phyloP scores from a whole-genome alignment of 495 filamentous ascomycete genomes.

The Aspergillus biplanus region DNA sequence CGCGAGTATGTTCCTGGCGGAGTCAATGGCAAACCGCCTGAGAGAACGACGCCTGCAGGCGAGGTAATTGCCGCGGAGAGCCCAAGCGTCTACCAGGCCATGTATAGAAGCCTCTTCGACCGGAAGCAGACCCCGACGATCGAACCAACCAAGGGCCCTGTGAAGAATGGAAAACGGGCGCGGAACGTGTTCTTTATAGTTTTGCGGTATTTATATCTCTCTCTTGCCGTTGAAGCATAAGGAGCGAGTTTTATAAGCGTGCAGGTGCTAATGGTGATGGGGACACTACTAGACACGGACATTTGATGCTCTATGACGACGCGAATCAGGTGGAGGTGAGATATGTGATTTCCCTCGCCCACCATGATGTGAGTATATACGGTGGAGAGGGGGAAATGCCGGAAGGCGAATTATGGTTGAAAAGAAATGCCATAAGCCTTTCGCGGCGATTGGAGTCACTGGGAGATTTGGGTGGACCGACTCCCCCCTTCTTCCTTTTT shows the following conservation, averaged over 20 bases:
- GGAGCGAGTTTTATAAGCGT: slow-evolving; percentile 7
- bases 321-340: slow-evolving; percentile 86
- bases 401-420: slow-evolving; percentile 93
- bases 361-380: slow-evolving; percentile 85
- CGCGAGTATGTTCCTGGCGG: slow-evolving; percentile 89
- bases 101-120: slow-evolving; percentile 97
- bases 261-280: slow-evolving; percentile 26
- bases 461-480: slow-evolving; percentile 59
- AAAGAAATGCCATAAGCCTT: slow-evolving; percentile 90
- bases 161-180: slow-evolving; percentile 70
- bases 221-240: background rate
- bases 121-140: slow-evolving; percentile 66
- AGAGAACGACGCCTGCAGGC: slow-evolving; percentile 80
- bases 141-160: slow-evolving; percentile 49
- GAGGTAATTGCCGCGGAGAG: slow-evolving; percentile 72
- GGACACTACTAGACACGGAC: slow-evolving; percentile 71
- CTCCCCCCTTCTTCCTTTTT: slow-evolving; percentile 89
- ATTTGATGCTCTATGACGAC: slow-evolving; percentile 97
- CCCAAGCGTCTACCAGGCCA: slow-evolving; percentile 93
- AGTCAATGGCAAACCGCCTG: slow-evolving; percentile 87
- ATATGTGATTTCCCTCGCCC: slow-evolving; percentile 88
- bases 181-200: slow-evolving; percentile 95
- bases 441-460: slow-evolving; percentile 66
- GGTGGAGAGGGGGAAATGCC: slow-evolving; percentile 79
- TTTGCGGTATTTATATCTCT: slow-evolving; percentile 61